These are phyloP conservation scores for Cardiospermum halicacabum DNA, from an alignment of 345 rosid genomes.

Conservation along the genomic window DNA sequence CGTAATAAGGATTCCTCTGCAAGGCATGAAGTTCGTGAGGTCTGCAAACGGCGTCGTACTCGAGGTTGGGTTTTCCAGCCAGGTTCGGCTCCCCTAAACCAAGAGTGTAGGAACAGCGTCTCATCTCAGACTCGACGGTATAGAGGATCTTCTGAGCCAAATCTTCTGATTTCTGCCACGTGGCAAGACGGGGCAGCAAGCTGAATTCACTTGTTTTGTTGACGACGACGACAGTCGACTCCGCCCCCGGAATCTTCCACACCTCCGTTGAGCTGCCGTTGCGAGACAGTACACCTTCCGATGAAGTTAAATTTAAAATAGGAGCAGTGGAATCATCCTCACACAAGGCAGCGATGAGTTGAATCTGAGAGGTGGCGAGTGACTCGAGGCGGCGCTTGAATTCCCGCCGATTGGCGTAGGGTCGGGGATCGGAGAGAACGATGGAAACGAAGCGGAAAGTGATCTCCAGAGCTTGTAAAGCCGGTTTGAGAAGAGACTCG, in stretches of 20 bases:
- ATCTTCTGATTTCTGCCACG: slow-evolving; percentile 74
- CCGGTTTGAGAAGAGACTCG: slow-evolving; percentile 62
- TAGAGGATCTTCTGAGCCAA: slow-evolving; percentile 55
- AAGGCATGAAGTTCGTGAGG: slow-evolving; percentile 57
- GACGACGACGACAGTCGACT: slow-evolving; percentile 41
- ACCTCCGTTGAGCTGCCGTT: slow-evolving; percentile 57
- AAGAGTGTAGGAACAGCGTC: slow-evolving; percentile 64
- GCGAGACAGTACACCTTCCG: slow-evolving; percentile 42
- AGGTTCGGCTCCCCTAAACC: slow-evolving; percentile 88
- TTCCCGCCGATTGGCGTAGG: slow-evolving; percentile 61
- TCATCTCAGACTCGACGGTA: slow-evolving; percentile 78
- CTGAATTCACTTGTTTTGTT: slow-evolving; percentile 61
- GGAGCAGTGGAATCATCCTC: slow-evolving; percentile 48
- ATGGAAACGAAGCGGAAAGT: slow-evolving; percentile 77
- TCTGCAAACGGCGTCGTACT: slow-evolving; percentile 72
- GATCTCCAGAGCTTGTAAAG: slow-evolving; percentile 78
- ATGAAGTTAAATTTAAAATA: slow-evolving; percentile 35
- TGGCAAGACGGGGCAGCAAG: slow-evolving; percentile 65
- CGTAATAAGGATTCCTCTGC: slow-evolving; percentile 46
- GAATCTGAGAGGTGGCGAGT: slow-evolving; percentile 59
- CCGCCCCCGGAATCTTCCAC: slow-evolving; percentile 48
- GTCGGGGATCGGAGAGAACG: slow-evolving; percentile 64
- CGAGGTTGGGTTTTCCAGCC: slow-evolving; percentile 66
- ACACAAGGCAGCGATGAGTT: slow-evolving; percentile 49
- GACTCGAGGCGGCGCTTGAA: slow-evolving; percentile 75